These are phyloP conservation scores for Clitocybe nebularis DNA, from an alignment of 1,284 basidiomycete genomes.

Conservation along the genomic window DNA sequence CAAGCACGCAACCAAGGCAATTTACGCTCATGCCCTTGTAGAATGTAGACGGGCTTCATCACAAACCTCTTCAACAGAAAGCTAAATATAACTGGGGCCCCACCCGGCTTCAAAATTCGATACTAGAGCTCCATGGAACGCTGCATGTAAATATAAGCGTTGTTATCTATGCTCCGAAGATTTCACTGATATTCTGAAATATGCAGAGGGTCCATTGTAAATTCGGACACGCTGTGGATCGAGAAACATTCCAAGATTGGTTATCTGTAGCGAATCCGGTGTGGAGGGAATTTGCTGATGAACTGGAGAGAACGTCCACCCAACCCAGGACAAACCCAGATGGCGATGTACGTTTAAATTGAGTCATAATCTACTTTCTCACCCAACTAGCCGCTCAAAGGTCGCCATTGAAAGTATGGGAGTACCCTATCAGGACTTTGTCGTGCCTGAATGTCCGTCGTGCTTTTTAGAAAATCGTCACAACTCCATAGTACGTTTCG, in stretches of 20 bases:
- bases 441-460: slow-evolving; percentile 71
- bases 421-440: slow-evolving; percentile 70
- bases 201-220: slow-evolving; percentile 70
- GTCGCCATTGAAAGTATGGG: slow-evolving; percentile 72
- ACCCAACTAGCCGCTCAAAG: slow-evolving; percentile 33
- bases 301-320: slow-evolving; percentile 60
- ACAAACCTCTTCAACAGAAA: slow-evolving; percentile 54
- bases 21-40: slow-evolving; percentile 15
- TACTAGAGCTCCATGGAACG: slow-evolving; percentile 88
- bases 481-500: slow-evolving; percentile 49
- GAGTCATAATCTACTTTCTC: background rate
- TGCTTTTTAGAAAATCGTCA: slow-evolving; percentile 55
- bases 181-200: slow-evolving; percentile 3
- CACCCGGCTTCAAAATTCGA: slow-evolving; percentile 36
- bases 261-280: slow-evolving; percentile 72
- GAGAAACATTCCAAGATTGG: slow-evolving; percentile 72
- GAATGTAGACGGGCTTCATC: slow-evolving; percentile 91
- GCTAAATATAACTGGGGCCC: slow-evolving; percentile 35
- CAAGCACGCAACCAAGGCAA: background rate
- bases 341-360: slow-evolving; percentile 65
- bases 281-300: slow-evolving; percentile 71
- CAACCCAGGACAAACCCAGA: slow-evolving; percentile 85
- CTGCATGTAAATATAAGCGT: slow-evolving; percentile 62
- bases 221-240: slow-evolving; percentile 61
- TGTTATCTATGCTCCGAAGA: slow-evolving; percentile 10